Percentiles rank a stretch among this genome's conserved stretches.
These are phyloP conservation scores for Puccinia brachypodii DNA, from an alignment of 1,284 basidiomycete species.

Conservation along the genomic window DNA sequence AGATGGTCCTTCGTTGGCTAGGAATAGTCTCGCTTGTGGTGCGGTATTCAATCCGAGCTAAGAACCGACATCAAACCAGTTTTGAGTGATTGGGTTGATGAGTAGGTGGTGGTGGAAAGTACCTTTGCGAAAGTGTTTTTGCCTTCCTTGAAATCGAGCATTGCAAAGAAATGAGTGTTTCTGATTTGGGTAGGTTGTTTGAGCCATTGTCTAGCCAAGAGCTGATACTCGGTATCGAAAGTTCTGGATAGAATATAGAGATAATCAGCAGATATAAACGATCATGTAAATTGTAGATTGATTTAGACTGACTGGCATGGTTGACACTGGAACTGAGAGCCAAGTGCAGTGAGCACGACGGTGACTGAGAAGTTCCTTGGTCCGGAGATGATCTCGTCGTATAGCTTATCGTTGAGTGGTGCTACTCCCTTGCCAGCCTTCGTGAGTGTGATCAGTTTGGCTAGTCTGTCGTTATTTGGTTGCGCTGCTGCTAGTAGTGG, in stretches of 20 bases:
- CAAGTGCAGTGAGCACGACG: conserved; percentile 81
- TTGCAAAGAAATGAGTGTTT: conserved; percentile 82
- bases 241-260: too few species aligned
- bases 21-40: conserved; percentile 76
- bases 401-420: conserved; percentile 71
- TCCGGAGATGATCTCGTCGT: conserved; percentile 66
- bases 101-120: conserved; percentile 48
- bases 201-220: conserved; percentile 77
- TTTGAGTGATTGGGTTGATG: background rate
- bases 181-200: conserved; percentile 65
- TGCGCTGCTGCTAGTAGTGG: background rate
- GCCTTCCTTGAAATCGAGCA: conserved; percentile 79
- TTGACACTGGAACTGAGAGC: conserved; percentile 66
- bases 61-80: background rate
- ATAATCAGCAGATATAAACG: too few species aligned
- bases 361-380: conserved; percentile 78
- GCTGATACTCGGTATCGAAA: conserved; percentile 76
- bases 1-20: conserved; percentile 68
- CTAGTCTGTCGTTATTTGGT: background rate
- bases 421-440: conserved; percentile 65
- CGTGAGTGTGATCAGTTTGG: conserved; percentile 27
- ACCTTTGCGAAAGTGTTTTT: conserved; percentile 76
- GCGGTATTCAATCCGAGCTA: conserved; percentile 72
- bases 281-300: background rate
- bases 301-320: conserved; percentile 59